Evolutionary conservation across 768 basidiomycete species (phyloP).

Genomic region (Leccinum rimulosum): DNA sequence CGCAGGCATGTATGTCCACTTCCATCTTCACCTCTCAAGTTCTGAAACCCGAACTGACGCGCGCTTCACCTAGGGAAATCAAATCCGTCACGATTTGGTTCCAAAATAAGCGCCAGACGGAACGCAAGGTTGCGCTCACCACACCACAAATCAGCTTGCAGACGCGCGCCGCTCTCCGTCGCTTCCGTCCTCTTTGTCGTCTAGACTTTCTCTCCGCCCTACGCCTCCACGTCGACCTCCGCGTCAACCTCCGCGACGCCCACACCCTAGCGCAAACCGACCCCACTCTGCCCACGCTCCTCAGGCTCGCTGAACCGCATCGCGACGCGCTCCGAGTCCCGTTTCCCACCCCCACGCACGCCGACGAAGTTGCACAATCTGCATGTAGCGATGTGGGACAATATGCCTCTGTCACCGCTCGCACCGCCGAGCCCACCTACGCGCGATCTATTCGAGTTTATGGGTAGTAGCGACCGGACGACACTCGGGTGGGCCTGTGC

Average conservation of each 20-base stretch:
- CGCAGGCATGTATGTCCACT: conserved; percentile 55
- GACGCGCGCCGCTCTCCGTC: conserved; percentile 13
- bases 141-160: conserved; percentile 22
- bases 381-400: conserved; percentile 30
- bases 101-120: conserved; percentile 40
- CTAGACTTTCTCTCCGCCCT: conserved; percentile 15
- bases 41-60: conserved; percentile 10
- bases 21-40: neutral
- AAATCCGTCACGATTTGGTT: conserved; percentile 37
- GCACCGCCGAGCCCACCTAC: conserved; percentile 35
- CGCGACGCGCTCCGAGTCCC: conserved; percentile 31
- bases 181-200: conserved; percentile 15
- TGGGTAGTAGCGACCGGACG: conserved; percentile 15
- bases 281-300: conserved; percentile 29
- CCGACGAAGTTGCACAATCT: conserved; percentile 31
- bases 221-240: conserved; percentile 8
- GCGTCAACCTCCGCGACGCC: conserved; percentile 9
- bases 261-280: conserved; percentile 27
- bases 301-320: conserved; percentile 29
- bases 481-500: conserved; percentile 35
- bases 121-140: conserved; percentile 52
- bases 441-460: conserved; percentile 29
- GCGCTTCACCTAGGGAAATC: conserved; percentile 26
- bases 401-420: conserved; percentile 44
- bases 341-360: conserved; percentile 28